Percentiles rank a stretch among this genome's conserved stretches.
Conservation (phyloP, 345 rosid species). For the Fremontodendron californicum region DNA sequence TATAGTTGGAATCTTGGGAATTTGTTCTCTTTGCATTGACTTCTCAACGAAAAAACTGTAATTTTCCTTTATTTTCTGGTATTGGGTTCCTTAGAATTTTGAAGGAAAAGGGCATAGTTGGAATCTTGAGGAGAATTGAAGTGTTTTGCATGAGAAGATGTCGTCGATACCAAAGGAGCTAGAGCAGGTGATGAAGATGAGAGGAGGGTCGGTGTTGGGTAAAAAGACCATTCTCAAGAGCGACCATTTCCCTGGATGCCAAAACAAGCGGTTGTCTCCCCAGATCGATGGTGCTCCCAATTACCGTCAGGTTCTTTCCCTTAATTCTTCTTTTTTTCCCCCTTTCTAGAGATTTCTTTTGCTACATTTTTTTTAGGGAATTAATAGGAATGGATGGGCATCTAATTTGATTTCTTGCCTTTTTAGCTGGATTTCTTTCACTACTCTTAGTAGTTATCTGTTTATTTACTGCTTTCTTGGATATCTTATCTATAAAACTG, state of each 20-base stretch:
- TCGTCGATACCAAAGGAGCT: constrained; percentile 73
- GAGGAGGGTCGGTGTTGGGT: constrained; percentile 97
- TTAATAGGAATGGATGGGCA: not conserved
- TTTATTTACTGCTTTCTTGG: not conserved
- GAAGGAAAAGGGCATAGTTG: not conserved
- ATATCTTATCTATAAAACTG: not conserved
- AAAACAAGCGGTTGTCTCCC: constrained; percentile 82
- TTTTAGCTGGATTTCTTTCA: not conserved
- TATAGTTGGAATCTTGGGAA: not conserved
- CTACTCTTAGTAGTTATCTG: not conserved
- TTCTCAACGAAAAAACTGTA: constrained; percentile 6
- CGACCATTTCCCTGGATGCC: constrained; percentile 99
- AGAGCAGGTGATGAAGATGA: constrained; percentile 82
- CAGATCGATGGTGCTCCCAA: constrained; percentile 98
- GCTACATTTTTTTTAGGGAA: not conserved
- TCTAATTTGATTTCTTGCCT: not conserved
- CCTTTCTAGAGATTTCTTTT: not conserved
- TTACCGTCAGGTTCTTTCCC: constrained; percentile 75
- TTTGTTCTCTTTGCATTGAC: not conserved
- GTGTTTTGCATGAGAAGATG: constrained; percentile 30
- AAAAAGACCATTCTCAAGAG: constrained; percentile 95
- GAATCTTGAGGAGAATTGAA: constrained; percentile 10
- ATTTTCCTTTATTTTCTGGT: constrained; percentile 6
- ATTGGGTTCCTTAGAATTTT: not conserved
- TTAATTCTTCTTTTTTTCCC: not conserved